phyloP scores from a whole-genome alignment of 192 early-diverging fungal species.

The Linnemannia exigua region DNA sequence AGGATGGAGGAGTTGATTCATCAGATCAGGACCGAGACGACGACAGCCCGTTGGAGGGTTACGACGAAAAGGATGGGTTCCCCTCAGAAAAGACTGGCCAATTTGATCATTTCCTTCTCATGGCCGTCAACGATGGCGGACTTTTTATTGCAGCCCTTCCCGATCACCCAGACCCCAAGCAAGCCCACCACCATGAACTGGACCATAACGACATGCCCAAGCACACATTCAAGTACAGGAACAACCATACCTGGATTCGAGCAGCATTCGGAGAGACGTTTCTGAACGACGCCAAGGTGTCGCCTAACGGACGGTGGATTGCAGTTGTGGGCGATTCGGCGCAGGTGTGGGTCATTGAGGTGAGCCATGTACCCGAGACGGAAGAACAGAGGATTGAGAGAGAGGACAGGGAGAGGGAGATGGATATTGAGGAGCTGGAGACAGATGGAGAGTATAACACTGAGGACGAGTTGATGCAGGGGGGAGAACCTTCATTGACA shows the following conservation, averaged over 20 bases:
- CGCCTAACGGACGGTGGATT: constrained; percentile 62
- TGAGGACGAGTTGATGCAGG: constrained; percentile 19
- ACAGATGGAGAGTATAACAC: constrained; percentile 17
- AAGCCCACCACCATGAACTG: background rate
- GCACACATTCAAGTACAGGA: constrained; percentile 30
- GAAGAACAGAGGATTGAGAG: constrained; percentile 26
- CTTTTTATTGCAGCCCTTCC: constrained; percentile 39
- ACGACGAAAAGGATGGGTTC: constrained; percentile 38
- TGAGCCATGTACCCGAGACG: constrained; percentile 41
- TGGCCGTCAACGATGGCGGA: constrained; percentile 35
- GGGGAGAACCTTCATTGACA: background rate
- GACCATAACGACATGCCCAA: background rate
- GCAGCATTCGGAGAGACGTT: constrained; percentile 34
- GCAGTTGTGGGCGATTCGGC: constrained; percentile 62
- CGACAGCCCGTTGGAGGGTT: background rate
- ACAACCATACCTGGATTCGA: constrained; percentile 43
- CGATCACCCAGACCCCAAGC: constrained; percentile 20
- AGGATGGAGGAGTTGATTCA: background rate
- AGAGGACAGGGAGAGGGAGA: constrained; percentile 19
- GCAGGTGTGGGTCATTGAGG: constrained; percentile 48
- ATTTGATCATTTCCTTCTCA: constrained; percentile 49
- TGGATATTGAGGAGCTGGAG: background rate
- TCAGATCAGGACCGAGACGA: constrained; percentile 5
- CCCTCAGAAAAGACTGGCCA: constrained; percentile 22
- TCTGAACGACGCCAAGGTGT: constrained; percentile 64